Percentiles rank a stretch among this genome's conserved stretches.
These are phyloP conservation scores for Camellia granthamiana DNA, from an alignment of 148 eudicot species.

Conservation along the genomic window DNA sequence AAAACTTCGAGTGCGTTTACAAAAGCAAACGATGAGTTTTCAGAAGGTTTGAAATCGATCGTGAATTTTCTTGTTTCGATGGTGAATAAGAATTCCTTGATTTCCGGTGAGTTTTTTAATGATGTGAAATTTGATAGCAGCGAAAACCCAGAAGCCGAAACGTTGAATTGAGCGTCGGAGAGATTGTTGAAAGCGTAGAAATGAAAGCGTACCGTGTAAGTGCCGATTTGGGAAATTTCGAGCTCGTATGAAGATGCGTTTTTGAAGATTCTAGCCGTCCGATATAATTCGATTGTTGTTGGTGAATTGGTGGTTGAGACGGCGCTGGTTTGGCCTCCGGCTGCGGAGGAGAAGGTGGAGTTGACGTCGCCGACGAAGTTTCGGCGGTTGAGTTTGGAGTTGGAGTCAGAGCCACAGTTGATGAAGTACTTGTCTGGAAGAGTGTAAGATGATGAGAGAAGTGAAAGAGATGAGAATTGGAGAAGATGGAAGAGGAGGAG, in stretches of 20 bases:
- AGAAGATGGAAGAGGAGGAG: no score
- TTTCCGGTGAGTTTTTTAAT: no score
- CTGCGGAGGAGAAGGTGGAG: no score
- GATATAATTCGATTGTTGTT: slow-evolving; percentile 1
- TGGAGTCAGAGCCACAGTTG: no score
- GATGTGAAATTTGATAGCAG: slow-evolving; percentile 28
- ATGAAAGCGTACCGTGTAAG: slow-evolving; percentile 44
- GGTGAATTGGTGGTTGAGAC: no score
- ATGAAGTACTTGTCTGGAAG: no score
- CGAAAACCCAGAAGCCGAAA: slow-evolving; percentile 28
- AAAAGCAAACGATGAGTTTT: slow-evolving; percentile 28
- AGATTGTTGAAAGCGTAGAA: slow-evolving; percentile 32
- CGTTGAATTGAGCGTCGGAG: slow-evolving; percentile 27
- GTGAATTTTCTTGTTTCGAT: slow-evolving; percentile 18
- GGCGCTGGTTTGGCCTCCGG: no score
- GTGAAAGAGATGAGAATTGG: no score
- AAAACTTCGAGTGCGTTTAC: slow-evolving; percentile 48
- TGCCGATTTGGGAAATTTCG: slow-evolving; percentile 22
- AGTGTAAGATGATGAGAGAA: no score
- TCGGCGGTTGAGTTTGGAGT: no score
- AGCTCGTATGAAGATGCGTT: slow-evolving; percentile 26
- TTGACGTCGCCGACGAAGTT: no score
- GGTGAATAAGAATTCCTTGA: slow-evolving; percentile 33
- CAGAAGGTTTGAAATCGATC: slow-evolving; percentile 30
- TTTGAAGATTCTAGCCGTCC: slow-evolving; percentile 35